Evolutionary conservation across 192 early-diverging fungal species (phyloP).

Genomic region (Geranomyces michiganensis): DNA sequence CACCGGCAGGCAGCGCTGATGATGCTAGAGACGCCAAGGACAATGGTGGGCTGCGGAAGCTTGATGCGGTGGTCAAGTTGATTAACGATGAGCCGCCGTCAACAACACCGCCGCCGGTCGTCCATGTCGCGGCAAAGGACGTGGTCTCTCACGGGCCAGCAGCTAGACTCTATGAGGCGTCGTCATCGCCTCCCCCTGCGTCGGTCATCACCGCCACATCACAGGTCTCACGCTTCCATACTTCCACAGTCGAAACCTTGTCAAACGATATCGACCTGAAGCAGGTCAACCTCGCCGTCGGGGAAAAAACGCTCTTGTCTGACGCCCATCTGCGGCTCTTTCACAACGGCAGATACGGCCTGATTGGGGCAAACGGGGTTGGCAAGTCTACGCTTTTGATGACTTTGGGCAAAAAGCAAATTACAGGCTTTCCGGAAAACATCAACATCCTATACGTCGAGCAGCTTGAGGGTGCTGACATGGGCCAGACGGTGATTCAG

Average conservation of each 20-base stretch:
- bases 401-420: constrained; percentile 58
- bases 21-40: neutral
- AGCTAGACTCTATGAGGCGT: too few species aligned
- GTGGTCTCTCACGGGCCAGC: neutral
- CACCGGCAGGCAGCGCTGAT: neutral
- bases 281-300: constrained; percentile 75
- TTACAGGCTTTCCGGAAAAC: constrained; percentile 85
- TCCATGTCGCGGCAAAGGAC: neutral
- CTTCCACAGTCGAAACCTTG: constrained; percentile 75
- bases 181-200: neutral
- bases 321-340: constrained; percentile 79
- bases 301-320: constrained; percentile 64
- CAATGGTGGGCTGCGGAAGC: neutral
- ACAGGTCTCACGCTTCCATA: constrained; percentile 84
- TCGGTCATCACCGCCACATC: constrained; percentile 21
- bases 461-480: constrained; percentile 37
- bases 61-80: neutral
- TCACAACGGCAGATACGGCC: constrained; percentile 74
- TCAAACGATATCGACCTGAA: constrained; percentile 71
- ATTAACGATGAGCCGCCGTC: neutral
- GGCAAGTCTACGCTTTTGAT: constrained; percentile 73
- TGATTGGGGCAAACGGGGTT: constrained; percentile 76
- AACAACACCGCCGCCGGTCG: neutral
- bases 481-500: constrained; percentile 41
- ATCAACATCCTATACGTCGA: constrained; percentile 75